A percentile compares a stretch with the other conserved stretches of the same genome.
These are phyloP conservation scores for Isabelozyma heimii DNA, from an alignment of 805 yeast species.

Conservation along the genomic window DNA sequence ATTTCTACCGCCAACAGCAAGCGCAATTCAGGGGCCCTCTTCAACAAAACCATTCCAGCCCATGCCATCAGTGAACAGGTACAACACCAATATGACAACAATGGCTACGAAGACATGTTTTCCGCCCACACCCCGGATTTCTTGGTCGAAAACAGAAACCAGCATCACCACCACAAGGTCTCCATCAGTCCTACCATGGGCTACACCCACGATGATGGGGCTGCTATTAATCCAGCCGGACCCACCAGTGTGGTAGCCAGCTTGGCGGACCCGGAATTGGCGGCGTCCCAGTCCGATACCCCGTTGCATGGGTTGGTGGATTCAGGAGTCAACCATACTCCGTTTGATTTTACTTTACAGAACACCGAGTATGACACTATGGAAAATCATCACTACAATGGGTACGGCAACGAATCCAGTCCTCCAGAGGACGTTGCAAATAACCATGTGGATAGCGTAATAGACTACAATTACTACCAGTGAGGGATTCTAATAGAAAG, in stretches of 20 bases:
- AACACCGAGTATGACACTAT: background rate
- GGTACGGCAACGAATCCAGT: background rate
- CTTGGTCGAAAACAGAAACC: slow-evolving; percentile 2
- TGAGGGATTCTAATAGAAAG: background rate
- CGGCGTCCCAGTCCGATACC: background rate
- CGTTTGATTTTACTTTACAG: background rate
- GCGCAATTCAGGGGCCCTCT: background rate
- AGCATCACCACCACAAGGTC: slow-evolving; percentile 1
- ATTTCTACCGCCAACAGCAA: slow-evolving; percentile 1
- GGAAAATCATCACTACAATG: background rate
- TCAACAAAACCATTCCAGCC: background rate
- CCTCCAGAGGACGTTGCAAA: background rate
- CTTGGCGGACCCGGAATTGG: background rate
- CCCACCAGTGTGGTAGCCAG: background rate
- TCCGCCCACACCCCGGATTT: slow-evolving; percentile 21
- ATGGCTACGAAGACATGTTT: slow-evolving; percentile 10
- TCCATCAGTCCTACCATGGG: background rate
- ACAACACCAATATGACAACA: background rate
- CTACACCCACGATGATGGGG: background rate
- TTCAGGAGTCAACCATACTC: background rate
- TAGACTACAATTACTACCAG: slow-evolving; percentile 18
- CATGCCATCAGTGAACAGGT: background rate
- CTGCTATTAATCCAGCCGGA: background rate
- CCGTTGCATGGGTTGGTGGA: background rate
- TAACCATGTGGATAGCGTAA: slow-evolving; percentile 15